Evolutionary conservation across 352 stramenopile genomes (phyloP), one percentile per base, ranked within the genome.

Genomic region (Thalassiosira sp.): DNA sequence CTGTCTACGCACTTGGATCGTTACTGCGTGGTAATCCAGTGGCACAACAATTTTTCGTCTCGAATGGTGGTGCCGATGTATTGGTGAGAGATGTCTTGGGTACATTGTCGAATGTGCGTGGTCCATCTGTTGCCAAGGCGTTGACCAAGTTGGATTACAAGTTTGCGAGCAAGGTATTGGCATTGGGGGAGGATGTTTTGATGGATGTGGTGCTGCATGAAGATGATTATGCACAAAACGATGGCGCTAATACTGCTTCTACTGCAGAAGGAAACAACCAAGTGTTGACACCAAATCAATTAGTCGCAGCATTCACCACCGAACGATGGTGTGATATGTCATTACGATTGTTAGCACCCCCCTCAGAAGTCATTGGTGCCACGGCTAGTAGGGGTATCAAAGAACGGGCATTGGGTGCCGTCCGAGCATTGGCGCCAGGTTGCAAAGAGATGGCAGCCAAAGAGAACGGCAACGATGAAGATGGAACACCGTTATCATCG

Each of bases 1-100:
- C 63, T 10, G 67, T 87, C 8, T 92, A 92, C 49, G 87, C 79
- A 5, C 65, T 92, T 28, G 87, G 87, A 15, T 67, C 84, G 8
- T 46, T 90, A 5, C 61, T 92, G 18, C 73, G 87, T 58, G 84
- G 82, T 0, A 92, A 92, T 76, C 57, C 67, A 11, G 15, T 49
- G 3, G 81, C 87, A 22, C 82, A 90, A 72, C 43, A 69, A 40
- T 24, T 79, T 18, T 83, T 91, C 57, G 42, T 81, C 0, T 68
- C 57, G 1, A 54, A 42, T 5, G 22, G 67, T 54, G 80, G 84
- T 56, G 54, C 68, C 5, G 60, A 82, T 15, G n/a, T 46, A 16
- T 56, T 82, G 58, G 65, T 73, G 2, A 43, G 66, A 1, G 40
- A 72, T 56, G 66, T 49, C 0, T 40, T 82, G 5, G 48, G 62